Conservation (phyloP, 2,329 filamentous ascomycete genomes). For the Penicillium glabrum region DNA sequence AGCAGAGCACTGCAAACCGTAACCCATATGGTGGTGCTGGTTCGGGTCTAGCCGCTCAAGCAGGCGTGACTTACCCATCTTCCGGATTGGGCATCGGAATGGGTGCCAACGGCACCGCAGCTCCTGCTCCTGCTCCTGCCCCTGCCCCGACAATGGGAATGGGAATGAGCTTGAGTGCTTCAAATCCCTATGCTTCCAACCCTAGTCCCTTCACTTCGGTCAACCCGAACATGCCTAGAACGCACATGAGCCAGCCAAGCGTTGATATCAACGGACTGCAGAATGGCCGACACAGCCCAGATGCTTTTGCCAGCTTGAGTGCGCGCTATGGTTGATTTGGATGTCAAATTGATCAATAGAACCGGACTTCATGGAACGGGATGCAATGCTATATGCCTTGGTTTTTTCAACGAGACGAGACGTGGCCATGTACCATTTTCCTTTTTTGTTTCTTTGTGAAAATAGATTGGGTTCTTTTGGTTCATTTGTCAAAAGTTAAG, state of each 20-base stretch:
- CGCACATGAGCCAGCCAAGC: slow-evolving; percentile 50
- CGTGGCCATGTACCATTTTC: not conserved
- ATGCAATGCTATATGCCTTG: not conserved
- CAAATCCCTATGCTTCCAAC: not conserved
- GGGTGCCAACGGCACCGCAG: slow-evolving; percentile 8
- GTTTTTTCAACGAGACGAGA: not conserved
- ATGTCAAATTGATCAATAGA: not conserved
- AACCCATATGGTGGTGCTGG: slow-evolving; percentile 23
- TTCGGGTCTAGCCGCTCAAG: slow-evolving; percentile 25
- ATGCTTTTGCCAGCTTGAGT: slow-evolving; percentile 52
- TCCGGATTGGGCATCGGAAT: slow-evolving; percentile 19
- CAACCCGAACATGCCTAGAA: slow-evolving; percentile 18
- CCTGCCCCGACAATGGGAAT: slow-evolving; percentile 1
- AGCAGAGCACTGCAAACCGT: slow-evolving; percentile 21
- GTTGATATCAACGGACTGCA: slow-evolving; percentile 49
- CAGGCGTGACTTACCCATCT: slow-evolving; percentile 18
- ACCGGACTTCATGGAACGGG: not conserved
- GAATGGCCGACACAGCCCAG: slow-evolving; percentile 50
- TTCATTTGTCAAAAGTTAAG: not conserved
- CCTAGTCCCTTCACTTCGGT: not conserved
- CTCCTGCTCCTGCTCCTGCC: slow-evolving; percentile 3
- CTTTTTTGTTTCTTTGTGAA: not conserved
- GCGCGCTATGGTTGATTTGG: slow-evolving; percentile 40
- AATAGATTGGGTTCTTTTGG: slow-evolving; percentile 1
- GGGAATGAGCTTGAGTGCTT: not conserved